phyloP scores from a whole-genome alignment of 805 yeast genomes.

The Peterozyma toletana region DNA sequence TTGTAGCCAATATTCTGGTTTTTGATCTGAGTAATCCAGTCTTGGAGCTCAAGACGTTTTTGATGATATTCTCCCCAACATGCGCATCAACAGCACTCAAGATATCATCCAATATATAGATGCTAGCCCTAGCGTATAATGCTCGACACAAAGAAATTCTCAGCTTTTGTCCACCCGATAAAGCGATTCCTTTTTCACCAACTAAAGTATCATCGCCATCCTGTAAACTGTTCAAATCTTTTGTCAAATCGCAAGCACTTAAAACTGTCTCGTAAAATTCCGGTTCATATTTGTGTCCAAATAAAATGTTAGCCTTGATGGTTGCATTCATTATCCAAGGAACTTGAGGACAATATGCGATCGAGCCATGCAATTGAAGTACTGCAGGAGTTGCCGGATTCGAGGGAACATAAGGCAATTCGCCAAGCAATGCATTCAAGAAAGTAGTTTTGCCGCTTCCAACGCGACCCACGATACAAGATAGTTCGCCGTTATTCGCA shows the following conservation, averaged over 20 bases:
- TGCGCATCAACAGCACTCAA: conserved; percentile 97
- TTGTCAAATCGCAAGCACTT: conserved; percentile 79
- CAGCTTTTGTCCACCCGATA: conserved; percentile 98
- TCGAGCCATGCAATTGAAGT: conserved; percentile 26
- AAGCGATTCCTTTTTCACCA: conserved; percentile 94
- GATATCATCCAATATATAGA: conserved; percentile 86
- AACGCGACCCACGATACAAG: conserved; percentile 59
- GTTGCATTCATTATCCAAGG: conserved; percentile 98
- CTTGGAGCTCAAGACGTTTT: conserved; percentile 34
- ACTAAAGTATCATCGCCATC: conserved; percentile 90
- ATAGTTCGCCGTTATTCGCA: conserved; percentile 43
- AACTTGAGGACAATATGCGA: conserved; percentile 60
- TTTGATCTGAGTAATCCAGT: conserved; percentile 44
- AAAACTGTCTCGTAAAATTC: conserved; percentile 75
- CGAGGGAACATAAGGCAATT: conserved; percentile 30
- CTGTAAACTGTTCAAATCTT: conserved; percentile 73
- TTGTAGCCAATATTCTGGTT: conserved; percentile 52
- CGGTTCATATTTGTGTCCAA: conserved; percentile 80
- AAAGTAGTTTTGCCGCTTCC: conserved; percentile 63
- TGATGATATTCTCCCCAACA: conserved; percentile 80
- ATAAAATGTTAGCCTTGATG: conserved; percentile 81
- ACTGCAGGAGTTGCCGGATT: conserved; percentile 16
- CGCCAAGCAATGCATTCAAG: conserved; percentile 47
- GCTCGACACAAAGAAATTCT: conserved; percentile 92
- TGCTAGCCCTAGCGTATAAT: conserved; percentile 89